Base-by-base conservation (phyloP, 306 rosid genomes). In the Dalbergia cochinchinensis region DNA sequence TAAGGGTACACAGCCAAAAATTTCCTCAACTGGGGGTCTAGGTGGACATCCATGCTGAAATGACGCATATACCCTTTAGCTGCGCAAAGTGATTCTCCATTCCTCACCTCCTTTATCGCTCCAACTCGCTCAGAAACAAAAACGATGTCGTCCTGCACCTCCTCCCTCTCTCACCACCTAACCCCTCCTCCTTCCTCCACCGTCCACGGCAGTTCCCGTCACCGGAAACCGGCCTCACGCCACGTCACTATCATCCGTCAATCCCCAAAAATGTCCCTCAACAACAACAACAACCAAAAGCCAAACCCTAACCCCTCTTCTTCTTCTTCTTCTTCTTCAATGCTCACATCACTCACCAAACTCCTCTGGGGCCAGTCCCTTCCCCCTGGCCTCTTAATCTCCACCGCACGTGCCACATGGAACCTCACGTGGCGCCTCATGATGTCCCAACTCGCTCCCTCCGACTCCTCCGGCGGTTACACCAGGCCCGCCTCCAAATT, bases 361-460 rank as follows among this genome's bases (percentile, higher is more conserved):
- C 92, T 95, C 82, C 92, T 91, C 1, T 94, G 99, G 97, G 97
- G 99, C 3, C 87, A 88, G 11, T 88, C 97, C 1, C 91, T 95
- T 12, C 99, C 99, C 0, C 97, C 99, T 3, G 94, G 92, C 15
- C 86, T 95, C 47, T 86, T 95, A 53, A 75, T 95, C 71, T 60
- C 96, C 86, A 87, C 94, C 76, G 98, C 87, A 61, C 99, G 98
- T 59, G 64, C 92, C 10, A 84, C 92, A 4, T 95, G 99, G 99
- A 83, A 84, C 81, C 59, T 94, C 88, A 80, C 96, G 71, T 95
- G 99, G 99, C 91, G 79, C 31, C 73, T 94, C 55, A 90, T 94
- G 99, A 92, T 94, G 99, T 81, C 88, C 20, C 97, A 91, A 85
- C 97, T 94, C n/a, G 97, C 97, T 64, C 97, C 99, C 57, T 88